phyloP scores from a whole-genome alignment of 768 basidiomycete genomes.

The Lactarius akahatsu region DNA sequence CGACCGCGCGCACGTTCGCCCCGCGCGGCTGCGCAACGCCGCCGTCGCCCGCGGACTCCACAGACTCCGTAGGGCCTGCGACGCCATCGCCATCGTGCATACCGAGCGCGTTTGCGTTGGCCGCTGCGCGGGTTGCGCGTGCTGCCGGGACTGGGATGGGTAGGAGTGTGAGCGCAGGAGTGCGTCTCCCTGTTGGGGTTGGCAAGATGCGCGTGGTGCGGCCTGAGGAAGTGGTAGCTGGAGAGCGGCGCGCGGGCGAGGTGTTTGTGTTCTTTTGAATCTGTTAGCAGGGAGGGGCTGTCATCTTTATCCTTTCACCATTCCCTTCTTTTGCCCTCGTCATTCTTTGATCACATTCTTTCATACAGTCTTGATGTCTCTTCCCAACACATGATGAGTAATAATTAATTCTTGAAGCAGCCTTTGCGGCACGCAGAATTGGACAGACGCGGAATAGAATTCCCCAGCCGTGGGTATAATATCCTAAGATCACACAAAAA shows the following conservation, averaged over 20 bases:
- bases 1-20: slow-evolving; percentile 15
- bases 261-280: slow-evolving; percentile 16
- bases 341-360: background rate
- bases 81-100: slow-evolving; percentile 1
- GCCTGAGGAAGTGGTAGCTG: slow-evolving; percentile 8
- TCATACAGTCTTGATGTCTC: background rate
- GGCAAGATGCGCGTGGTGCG: slow-evolving; percentile 18
- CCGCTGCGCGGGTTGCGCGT: background rate
- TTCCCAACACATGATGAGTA: background rate
- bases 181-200: slow-evolving; percentile 1
- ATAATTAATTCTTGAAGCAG: background rate
- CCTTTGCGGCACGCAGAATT: background rate
- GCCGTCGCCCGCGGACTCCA: slow-evolving; percentile 11
- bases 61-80: slow-evolving; percentile 9
- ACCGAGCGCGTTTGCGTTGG: slow-evolving; percentile 4
- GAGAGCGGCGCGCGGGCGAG: slow-evolving; percentile 8
- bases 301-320: background rate
- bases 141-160: background rate
- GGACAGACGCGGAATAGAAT: background rate
- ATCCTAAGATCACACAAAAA: background rate
- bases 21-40: slow-evolving; percentile 1
- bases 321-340: background rate
- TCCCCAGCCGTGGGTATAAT: background rate
- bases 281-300: too few species aligned
- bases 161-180: background rate